Conservation (phyloP, 768 basidiomycete species). For the Tricholoma flavovirens region DNA sequence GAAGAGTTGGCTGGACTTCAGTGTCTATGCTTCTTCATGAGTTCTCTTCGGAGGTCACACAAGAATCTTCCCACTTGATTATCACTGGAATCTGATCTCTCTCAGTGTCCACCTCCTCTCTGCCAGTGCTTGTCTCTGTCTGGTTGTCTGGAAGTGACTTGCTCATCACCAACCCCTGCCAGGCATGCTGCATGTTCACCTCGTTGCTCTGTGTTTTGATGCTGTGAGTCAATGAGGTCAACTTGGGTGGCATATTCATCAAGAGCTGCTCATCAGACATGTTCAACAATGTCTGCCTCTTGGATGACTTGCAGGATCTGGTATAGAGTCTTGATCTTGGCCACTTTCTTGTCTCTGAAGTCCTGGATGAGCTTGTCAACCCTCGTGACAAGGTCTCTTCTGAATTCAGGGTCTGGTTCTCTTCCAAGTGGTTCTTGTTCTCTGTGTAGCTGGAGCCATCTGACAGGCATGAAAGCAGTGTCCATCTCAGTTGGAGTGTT, state of each 20-base stretch:
- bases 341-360: neutral
- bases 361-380: neutral
- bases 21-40: neutral
- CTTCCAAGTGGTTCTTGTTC: neutral
- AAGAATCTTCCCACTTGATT: neutral
- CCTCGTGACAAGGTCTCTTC: neutral
- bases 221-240: neutral
- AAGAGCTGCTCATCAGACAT: neutral
- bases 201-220: neutral
- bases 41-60: neutral
- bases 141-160: neutral
- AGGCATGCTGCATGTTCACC: neutral
- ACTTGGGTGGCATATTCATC: neutral
- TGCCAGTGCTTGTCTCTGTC: neutral
- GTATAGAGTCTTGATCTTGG: neutral
- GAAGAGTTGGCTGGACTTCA: neutral
- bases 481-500: neutral
- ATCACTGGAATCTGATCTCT: too few relatives aligned
- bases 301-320: neutral
- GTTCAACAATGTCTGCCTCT: neutral
- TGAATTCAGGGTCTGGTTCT: neutral
- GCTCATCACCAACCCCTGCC: neutral
- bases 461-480: neutral
- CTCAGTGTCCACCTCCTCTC: neutral
- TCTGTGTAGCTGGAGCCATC: neutral